Base-by-base conservation (phyloP, 495 filamentous ascomycete genomes). In the Usnea hakonensis region DNA sequence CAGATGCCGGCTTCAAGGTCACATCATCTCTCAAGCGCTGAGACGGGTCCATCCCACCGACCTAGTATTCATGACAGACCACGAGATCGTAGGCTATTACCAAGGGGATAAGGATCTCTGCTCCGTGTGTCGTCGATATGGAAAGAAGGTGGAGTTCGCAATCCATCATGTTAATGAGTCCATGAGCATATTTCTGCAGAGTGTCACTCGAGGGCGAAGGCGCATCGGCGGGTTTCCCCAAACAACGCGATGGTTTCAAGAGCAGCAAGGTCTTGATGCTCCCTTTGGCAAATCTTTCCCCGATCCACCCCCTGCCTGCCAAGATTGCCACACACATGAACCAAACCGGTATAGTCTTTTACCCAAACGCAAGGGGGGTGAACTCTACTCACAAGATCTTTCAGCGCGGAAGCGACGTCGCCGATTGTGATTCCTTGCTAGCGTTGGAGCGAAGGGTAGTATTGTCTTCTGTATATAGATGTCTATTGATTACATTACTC, bases 211-310 rank as follows among this genome's bases (percentile, higher is more conserved):
- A 43, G 32, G 13, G 32, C 23, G 10, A 28, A 26, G 38, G 19
- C 28, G 52, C 8, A 32, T 55, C 4, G 32, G 26, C 7, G 26
- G 14, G 5, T 58, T 58, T 11, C 37, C 36, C 2, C 37, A 32
- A 38, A 41, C 37, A 16, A 58, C 43, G 16, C 36, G 28, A 28
- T 58, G 37, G 37, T 58, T 58, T 30, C 16, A 16, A 41, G 17
- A 44, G 8, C 37, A 58, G 10, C 37, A 58, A 58, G 17, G 38
- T 10, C 36, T 58, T 16, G 33, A 58, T 17, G 11, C 38, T 32
- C 37, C n/a, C 50, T 65, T 60, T 58, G 65, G 13, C 3, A 55
- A 17, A n/a, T 8, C 30, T 0, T 35, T 33, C n/a, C 52, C 16
- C 16, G 8, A 41, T 8, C 14, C 8, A 41, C 8, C 14, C 0